Base-by-base conservation (phyloP, 2,329 filamentous ascomycete genomes). In the Colletotrichum sp. region DNA sequence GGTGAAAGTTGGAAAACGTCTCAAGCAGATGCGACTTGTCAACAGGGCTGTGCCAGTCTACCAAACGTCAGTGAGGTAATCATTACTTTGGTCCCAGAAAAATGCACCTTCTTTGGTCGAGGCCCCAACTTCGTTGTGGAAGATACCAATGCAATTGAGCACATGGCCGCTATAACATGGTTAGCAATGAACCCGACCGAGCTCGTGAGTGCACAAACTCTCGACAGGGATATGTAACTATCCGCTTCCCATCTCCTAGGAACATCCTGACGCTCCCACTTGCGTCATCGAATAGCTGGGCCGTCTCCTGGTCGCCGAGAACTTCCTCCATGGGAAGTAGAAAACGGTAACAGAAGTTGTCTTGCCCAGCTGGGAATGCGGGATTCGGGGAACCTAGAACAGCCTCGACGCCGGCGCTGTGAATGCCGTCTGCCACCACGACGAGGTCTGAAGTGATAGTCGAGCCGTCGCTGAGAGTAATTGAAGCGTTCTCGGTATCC, bases 381-480 rank as follows among this genome's bases (percentile, higher is more conserved):
- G 77, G 78, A 65, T 82, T 82, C n/a, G 78, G 68, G 16, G 77
- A 72, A n/a, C 82, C 83, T 8, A 83, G 74, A 13, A 85, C 76
- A 11, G 78, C 76, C 69, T 83, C 80, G 8, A 80, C 77, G 13
- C 80, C 85, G 13, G 76, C 69, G 19, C 83, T 84, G 69, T 87
- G 86, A 8, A 87, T 80, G 9, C 88, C 88, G 76, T 89, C 87
- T 4, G 87, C 87, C 3, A 84, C 86, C n/a, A 89, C 81, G 12
- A 89, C 82, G 3, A 88, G 74, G 69, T 89, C 86, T 19, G 80
- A 82, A 5, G 67, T 64, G 13, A 84, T 75, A 7, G 77, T 74
- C 2, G 79, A 59, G 3, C 84, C 85, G 16, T 79, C 78, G 7
- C 72, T 75, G 9, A 87, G 79, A 1, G 78, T 81, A 4, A 85